Base-by-base conservation (phyloP, 495 filamentous ascomycete genomes). In the Aspergillus steynii region DNA sequence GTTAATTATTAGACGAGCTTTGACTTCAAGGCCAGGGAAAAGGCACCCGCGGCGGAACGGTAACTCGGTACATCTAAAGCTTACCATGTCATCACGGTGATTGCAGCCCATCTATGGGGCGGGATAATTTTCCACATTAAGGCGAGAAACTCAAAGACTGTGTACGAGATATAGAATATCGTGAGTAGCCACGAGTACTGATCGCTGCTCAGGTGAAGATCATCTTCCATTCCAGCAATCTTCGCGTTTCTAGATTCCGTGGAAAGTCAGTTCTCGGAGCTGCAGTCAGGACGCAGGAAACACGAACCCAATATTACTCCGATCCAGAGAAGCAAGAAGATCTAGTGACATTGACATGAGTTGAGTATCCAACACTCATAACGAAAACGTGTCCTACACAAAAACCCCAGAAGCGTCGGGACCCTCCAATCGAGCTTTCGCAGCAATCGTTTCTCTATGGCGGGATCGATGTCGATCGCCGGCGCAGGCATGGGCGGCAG, bases 111-210 rank as follows among this genome's bases (percentile, higher is more conserved):
- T 64, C 70, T 70, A 64, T 84, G 82, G 0, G 84, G 84, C 14
- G 84, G 83, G 50, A 89, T 71, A 20, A 89, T 66, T 66, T 90
- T 90, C 84, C 88, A 93, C 83, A 90, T 87, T 31, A 92, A 62
- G 0, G 85, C 84, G 52, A 82, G 76, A 75, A 87, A 88, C 73
- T 92, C 87, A 59, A 91, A 92, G 9, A 87, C 37, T 31, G 85
- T 84, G 50, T 79, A 78, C 26, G 78, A 68, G 15, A 83, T 89
- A 66, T 93, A 93, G 66, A 93, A 95, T 37, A 91, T 87, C 0
- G 88, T 92, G 50, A 93, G 74, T 20, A 93, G 77, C 90, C 90
- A 96, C 64, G 87, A 70, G 59, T 88, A 89, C 45, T 73, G 70
- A 12, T 78, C 74, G 26, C 82, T 76, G 2, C 70, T 67, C 20